Evolutionary conservation across 1,139 yeast genomes (phyloP).

Genomic region (Diutina ranongensis): DNA sequence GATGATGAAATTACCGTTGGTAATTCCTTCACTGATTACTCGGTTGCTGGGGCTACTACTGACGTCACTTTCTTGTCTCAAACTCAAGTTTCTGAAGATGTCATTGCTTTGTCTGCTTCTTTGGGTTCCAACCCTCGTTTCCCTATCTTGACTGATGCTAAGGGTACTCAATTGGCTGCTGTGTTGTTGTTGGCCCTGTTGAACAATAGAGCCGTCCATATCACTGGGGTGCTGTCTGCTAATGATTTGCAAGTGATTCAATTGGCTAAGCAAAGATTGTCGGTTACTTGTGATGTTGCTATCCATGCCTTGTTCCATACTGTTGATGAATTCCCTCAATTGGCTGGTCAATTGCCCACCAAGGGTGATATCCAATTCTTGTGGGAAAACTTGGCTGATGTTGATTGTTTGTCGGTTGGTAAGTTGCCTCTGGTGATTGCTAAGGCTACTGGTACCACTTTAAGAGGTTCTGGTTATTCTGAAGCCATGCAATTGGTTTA

Average conservation of each 20-base stretch:
- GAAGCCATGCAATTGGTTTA: slow-evolving; percentile 78
- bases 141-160: slow-evolving; percentile 87
- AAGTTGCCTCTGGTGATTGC: slow-evolving; percentile 66
- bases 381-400: slow-evolving; percentile 61
- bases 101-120: neutral
- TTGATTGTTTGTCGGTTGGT: slow-evolving; percentile 88
- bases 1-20: slow-evolving; percentile 55
- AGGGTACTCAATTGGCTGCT: slow-evolving; percentile 84
- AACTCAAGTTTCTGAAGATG: neutral
- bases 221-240: slow-evolving; percentile 71
- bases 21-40: slow-evolving; percentile 64
- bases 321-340: slow-evolving; percentile 19
- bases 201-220: slow-evolving; percentile 76
- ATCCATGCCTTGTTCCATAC: slow-evolving; percentile 63
- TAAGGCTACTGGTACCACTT: slow-evolving; percentile 35
- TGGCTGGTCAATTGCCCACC: slow-evolving; percentile 64
- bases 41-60: neutral
- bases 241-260: slow-evolving; percentile 77
- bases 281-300: slow-evolving; percentile 85
- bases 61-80: slow-evolving; percentile 4
- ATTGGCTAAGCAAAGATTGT: slow-evolving; percentile 76
- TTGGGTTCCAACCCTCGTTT: slow-evolving; percentile 2
- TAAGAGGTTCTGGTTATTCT: slow-evolving; percentile 39
- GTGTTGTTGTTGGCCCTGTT: slow-evolving; percentile 82
- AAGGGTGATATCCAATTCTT: slow-evolving; percentile 69